Evolutionary conservation across 2,329 filamentous ascomycete genomes (phyloP).

Genomic region (Salinomyces thailandicus): DNA sequence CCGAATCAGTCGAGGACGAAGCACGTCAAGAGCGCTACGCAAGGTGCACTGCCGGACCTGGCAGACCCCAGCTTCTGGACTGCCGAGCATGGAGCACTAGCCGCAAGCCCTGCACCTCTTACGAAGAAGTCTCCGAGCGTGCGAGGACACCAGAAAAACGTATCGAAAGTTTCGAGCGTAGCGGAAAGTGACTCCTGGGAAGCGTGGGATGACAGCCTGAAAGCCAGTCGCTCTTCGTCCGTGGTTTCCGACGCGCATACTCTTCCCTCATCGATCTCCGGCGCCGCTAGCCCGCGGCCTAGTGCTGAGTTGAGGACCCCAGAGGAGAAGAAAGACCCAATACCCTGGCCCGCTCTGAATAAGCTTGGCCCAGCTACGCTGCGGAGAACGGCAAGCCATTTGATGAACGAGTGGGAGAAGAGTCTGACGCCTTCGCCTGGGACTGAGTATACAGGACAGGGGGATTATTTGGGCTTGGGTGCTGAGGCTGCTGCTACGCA

Average conservation of each 20-base stretch:
- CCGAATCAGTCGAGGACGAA: conserved; percentile 8
- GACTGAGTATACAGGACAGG: conserved; percentile 14
- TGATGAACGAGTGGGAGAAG: conserved; percentile 89
- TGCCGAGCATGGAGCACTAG: conserved; percentile 16
- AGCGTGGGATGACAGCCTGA: conserved; percentile 21
- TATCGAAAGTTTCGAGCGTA: conserved; percentile 13
- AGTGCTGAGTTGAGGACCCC: not conserved
- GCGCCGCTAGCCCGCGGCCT: conserved; percentile 11
- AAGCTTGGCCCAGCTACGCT: conserved; percentile 65
- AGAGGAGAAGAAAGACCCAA: conserved; percentile 28
- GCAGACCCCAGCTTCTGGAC: conserved; percentile 22
- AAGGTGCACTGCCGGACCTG: conserved; percentile 17
- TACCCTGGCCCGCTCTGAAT: conserved; percentile 60
- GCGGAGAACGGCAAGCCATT: conserved; percentile 68
- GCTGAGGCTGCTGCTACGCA: conserved; percentile 15
- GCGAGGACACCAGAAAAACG: conserved; percentile 10
- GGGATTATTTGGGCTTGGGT: conserved; percentile 19
- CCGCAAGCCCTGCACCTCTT: conserved; percentile 6
- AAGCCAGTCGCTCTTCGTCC: conserved; percentile 14
- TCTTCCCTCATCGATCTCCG: conserved; percentile 17
- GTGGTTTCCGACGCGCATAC: conserved; percentile 18
- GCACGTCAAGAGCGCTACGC: conserved; percentile 10
- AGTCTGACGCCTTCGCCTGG: conserved; percentile 42
- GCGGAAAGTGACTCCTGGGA: conserved; percentile 22
- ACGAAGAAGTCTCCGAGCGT: conserved; percentile 15